Percentiles rank a stretch among this genome's conserved stretches.
phyloP scores from a whole-genome alignment of 352 stramenopile species.

The Phytophthora podocarpi region DNA sequence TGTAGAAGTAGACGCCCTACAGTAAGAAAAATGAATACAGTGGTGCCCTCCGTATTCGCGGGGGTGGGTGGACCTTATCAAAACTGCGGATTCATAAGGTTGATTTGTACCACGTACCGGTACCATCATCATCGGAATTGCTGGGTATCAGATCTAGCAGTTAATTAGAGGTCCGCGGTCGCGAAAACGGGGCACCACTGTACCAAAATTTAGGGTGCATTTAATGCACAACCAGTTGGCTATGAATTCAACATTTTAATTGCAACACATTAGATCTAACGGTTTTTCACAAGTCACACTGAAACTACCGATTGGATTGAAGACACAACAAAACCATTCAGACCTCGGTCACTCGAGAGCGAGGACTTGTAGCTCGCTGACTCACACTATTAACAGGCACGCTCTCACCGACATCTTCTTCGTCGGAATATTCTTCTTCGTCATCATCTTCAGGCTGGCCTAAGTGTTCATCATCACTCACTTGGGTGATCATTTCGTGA shows the following conservation, averaged over 20 bases:
- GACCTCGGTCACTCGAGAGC: conserved; percentile 26
- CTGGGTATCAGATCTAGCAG: no score
- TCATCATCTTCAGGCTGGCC: conserved; percentile 25
- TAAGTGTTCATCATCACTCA: conserved; percentile 65
- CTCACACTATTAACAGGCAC: conserved; percentile 20
- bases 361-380: conserved; percentile 27
- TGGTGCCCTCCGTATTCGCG: no score
- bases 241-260: not conserved
- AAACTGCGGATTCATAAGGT: no score
- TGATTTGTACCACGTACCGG: no score
- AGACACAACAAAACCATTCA: conserved; percentile 7
- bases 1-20: no score
- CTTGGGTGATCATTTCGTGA: conserved; percentile 63
- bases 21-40: no score
- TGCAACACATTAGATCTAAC: not conserved
- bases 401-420: conserved; percentile 14
- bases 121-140: no score
- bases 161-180: no score
- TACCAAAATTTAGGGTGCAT: no score
- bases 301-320: conserved; percentile 7
- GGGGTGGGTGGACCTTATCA: no score
- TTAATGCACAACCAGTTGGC: no score
- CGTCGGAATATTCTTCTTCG: conserved; percentile 23
- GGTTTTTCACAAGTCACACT: not conserved
- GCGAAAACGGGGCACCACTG: no score